These are phyloP conservation scores for Saccharomyces jurei DNA, from an alignment of 805 yeast genomes.

Conservation along the genomic window DNA sequence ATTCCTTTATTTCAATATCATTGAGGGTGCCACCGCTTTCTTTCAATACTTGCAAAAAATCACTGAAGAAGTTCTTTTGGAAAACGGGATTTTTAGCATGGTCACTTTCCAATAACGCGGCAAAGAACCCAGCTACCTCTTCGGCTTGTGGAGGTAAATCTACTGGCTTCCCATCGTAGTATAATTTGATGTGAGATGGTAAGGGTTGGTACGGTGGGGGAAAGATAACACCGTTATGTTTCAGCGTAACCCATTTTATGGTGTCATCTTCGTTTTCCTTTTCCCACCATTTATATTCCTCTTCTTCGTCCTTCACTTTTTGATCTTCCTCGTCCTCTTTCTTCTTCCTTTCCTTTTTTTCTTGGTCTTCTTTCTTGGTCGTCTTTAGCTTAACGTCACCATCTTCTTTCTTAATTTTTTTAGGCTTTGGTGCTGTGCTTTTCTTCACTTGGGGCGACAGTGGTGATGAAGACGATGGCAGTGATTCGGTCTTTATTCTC, in stretches of 20 bases:
- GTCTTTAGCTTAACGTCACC: conserved; percentile 1
- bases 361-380: conserved; percentile 1
- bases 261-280: conserved; percentile 59
- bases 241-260: conserved; percentile 77
- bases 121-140: conserved; percentile 94
- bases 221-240: conserved; percentile 84
- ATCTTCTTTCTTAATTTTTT: conserved; percentile 14
- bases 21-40: conserved; percentile 58
- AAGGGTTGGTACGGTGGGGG: conserved; percentile 89
- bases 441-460: conserved; percentile 5
- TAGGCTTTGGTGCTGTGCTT: conserved; percentile 37
- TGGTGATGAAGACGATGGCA: conserved; percentile 4
- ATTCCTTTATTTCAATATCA: conserved; percentile 42
- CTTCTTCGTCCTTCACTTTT: conserved; percentile 45
- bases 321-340: conserved; percentile 19
- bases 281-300: conserved; percentile 82
- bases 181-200: conserved; percentile 66
- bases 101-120: conserved; percentile 78
- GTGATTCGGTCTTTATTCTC: conserved; percentile 9
- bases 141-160: conserved; percentile 74
- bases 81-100: conserved; percentile 83
- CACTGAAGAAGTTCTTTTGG: conserved; percentile 78
- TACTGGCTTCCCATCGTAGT: conserved; percentile 72
- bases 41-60: conserved; percentile 59
- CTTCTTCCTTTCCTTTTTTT: conserved; percentile 6